phyloP scores from a whole-genome alignment of 2,329 filamentous ascomycete genomes.

The Aspergillus sojae region DNA sequence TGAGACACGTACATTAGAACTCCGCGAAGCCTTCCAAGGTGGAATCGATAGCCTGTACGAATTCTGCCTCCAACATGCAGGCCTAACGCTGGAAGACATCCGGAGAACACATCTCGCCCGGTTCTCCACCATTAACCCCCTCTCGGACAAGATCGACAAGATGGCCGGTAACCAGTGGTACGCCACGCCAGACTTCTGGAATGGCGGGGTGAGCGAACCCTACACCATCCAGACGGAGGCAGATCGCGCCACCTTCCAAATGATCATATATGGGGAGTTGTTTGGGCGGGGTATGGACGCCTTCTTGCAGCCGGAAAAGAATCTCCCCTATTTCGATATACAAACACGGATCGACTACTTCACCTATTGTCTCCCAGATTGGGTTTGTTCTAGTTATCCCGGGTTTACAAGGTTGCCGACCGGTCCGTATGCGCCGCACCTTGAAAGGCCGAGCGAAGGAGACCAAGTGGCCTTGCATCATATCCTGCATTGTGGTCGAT shows the following conservation, averaged over 20 bases:
- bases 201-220: conserved; percentile 34
- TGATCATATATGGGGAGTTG: conserved; percentile 37
- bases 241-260: conserved; percentile 29
- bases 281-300: conserved; percentile 29
- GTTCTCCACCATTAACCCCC: conserved; percentile 35
- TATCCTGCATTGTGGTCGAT: conserved; percentile 28
- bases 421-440: background rate
- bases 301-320: conserved; percentile 19
- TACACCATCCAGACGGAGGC: conserved; percentile 29
- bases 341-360: conserved; percentile 32
- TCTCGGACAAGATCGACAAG: conserved; percentile 36
- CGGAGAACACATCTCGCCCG: conserved; percentile 30
- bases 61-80: conserved; percentile 29
- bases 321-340: conserved; percentile 14
- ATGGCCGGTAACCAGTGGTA: conserved; percentile 36
- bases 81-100: conserved; percentile 36
- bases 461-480: conserved; percentile 19
- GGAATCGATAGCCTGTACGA: conserved; percentile 37
- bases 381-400: background rate
- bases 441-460: background rate
- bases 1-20: conserved; percentile 21
- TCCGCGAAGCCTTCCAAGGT: conserved; percentile 25
- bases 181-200: conserved; percentile 29
- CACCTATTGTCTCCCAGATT: conserved; percentile 35
- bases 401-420: background rate